Evolutionary conservation across 2,329 filamentous ascomycete genomes (phyloP).

Genomic region (Penicillium sp.): DNA sequence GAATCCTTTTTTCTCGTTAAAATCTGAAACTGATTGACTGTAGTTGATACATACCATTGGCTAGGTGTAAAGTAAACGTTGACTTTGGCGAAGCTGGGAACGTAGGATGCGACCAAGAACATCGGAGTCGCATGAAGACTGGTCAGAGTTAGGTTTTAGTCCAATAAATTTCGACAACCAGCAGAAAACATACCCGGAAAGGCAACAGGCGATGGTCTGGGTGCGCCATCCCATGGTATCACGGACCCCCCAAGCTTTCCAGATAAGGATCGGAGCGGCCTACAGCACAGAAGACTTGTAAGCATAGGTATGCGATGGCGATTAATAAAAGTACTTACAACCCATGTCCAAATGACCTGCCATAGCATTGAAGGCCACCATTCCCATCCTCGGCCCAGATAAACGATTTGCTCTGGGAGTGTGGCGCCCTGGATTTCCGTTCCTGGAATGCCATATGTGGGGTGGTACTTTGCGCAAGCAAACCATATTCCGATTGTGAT

Average conservation of each 20-base stretch:
- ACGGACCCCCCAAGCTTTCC: conserved; percentile 5
- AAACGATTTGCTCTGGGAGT: not conserved
- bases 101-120: conserved; percentile 9
- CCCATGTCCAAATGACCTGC: conserved; percentile 6
- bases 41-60: conserved; percentile 8
- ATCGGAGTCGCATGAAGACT: conserved; percentile 12
- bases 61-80: conserved; percentile 9
- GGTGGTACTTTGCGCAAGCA: conserved; percentile 9
- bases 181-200: conserved; percentile 5
- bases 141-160: not conserved
- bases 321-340: not conserved
- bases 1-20: conserved; percentile 10
- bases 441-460: conserved; percentile 9
- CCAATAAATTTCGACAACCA: not conserved
- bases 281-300: not conserved
- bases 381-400: conserved; percentile 9
- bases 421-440: conserved; percentile 5
- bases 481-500: conserved; percentile 6
- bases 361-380: conserved; percentile 11
- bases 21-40: not conserved
- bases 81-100: conserved; percentile 6
- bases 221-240: conserved; percentile 12
- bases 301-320: not conserved
- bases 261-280: conserved; percentile 9
- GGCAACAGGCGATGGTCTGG: conserved; percentile 9